Evolutionary conservation across 768 basidiomycete genomes (phyloP).

Genomic region (Gyrodon lividus): DNA sequence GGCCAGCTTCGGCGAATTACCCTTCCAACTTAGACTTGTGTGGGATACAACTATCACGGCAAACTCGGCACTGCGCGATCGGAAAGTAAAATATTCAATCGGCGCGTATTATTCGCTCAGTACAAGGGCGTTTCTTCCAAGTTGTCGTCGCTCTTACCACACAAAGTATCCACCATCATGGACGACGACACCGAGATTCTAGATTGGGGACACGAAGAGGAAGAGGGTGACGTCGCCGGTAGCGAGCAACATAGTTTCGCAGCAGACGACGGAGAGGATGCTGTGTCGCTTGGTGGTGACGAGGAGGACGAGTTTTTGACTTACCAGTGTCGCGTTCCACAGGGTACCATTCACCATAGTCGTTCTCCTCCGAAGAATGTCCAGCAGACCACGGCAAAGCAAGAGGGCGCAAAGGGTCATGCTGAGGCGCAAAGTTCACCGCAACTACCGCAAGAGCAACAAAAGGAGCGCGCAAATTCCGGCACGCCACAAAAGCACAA

Average conservation of each 20-base stretch:
- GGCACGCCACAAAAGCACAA: conserved; percentile 8
- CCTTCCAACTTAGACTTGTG: not conserved
- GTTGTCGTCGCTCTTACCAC: conserved; percentile 19
- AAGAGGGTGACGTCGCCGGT: conserved; percentile 43
- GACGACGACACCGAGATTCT: conserved; percentile 67
- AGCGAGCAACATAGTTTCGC: conserved; percentile 36
- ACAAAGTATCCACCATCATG: conserved; percentile 36
- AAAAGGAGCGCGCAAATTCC: conserved; percentile 11
- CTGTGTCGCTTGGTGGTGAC: conserved; percentile 72
- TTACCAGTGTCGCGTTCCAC: conserved; percentile 37
- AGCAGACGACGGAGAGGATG: conserved; percentile 51
- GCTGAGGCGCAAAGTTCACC: conserved; percentile 3
- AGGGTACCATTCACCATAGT: conserved; percentile 20
- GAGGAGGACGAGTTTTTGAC: conserved; percentile 63
- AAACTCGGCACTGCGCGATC: not conserved
- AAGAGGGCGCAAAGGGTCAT: conserved; percentile 10
- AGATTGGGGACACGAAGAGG: conserved; percentile 66
- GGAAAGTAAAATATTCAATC: conserved; percentile 6
- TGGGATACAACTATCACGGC: not conserved
- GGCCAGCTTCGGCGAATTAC: not conserved
- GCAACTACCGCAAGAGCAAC: not conserved
- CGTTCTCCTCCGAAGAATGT: conserved; percentile 18
- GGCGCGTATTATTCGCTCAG: conserved; percentile 6
- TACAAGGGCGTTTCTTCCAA: not conserved
- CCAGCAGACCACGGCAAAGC: conserved; percentile 11